Evolutionary conservation across 1,284 basidiomycete genomes (phyloP), one percentile per base, ranked within the genome.

Genomic region (Mycosarcoma mackinlayi): DNA sequence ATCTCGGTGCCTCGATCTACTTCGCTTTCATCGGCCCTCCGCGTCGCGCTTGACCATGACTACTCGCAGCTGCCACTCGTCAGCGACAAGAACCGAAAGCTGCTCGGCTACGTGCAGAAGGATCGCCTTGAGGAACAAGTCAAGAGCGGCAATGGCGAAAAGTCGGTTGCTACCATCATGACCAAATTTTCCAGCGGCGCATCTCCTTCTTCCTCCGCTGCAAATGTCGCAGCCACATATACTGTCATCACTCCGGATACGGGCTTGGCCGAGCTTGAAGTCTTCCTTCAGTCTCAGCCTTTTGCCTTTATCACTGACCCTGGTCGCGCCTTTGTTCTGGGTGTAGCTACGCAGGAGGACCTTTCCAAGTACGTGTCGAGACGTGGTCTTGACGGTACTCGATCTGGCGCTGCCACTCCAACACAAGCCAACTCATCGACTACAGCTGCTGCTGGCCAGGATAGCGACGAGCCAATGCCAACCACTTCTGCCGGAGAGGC

Each of bases 291-390:
- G 28, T 66, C 54, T 13, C 60, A 78, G 9, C 78, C 79, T 0
- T 78, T 82, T 33, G 80, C 80, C 2, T 71, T 82, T 28, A 71
- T 82, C 49, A 81, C 80, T 18, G 77, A 79, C 37, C 76, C 75
- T 13, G 68, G 56, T 14, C 46, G 76, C 16, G 65, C 67, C 11
- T 74, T 79, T 25, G 76, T 82, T 23, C 61, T 76, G 16, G 75
- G 67, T 18, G 76, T 82, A 7, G 76, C 76, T 4, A 77, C 75
- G 24, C 59, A 65, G 30, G 76, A 77, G 21, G 80, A 82, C 31
- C 57, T 82, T 2, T 52, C 57, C 49, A 76, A 75, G 42, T 82
- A 76, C 50, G 72, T 75, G 18, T 62, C 58, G 3, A 61, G 76
- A n/a, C 42, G 73, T n/a, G 74, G 73, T 2, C 58, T 78, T 2